A percentile compares a stretch with the other conserved stretches of the same genome.
These are phyloP conservation scores for Tricladium varicosporioides DNA, from an alignment of 2,329 filamentous ascomycete species.

Conservation along the genomic window DNA sequence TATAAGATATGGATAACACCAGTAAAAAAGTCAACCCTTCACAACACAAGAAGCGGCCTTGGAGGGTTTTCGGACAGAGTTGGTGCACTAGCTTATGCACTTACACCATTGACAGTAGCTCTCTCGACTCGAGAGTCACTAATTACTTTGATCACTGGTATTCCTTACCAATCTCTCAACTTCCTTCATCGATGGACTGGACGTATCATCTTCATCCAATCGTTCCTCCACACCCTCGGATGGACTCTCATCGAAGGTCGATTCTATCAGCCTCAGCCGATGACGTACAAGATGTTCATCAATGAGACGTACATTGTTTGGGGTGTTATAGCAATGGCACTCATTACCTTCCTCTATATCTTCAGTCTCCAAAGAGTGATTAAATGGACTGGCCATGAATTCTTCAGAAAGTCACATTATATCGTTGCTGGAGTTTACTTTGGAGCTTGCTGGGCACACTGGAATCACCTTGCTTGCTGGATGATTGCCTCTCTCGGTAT, in stretches of 20 bases:
- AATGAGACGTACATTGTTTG: conserved; percentile 68
- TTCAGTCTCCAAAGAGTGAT: conserved; percentile 60
- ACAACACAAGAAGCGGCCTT: conserved; percentile 64
- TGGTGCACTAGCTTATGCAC: conserved; percentile 69
- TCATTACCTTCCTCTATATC: conserved; percentile 60
- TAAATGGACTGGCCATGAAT: conserved; percentile 68
- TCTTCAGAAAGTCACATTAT: conserved; percentile 74
- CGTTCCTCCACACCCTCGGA: conserved; percentile 65
- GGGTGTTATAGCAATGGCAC: conserved; percentile 66
- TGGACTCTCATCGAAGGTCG: conserved; percentile 67
- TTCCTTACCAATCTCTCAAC: conserved; percentile 75
- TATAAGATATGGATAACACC: conserved; percentile 72
- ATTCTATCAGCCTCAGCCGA: conserved; percentile 71
- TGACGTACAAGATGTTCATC: conserved; percentile 55
- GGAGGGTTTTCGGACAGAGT: conserved; percentile 69
- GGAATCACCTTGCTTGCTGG: conserved; percentile 66
- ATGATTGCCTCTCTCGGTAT: conserved; percentile 64
- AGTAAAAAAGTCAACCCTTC: conserved; percentile 52
- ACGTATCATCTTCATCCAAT: conserved; percentile 69
- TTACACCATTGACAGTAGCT: conserved; percentile 68
- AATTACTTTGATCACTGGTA: conserved; percentile 66
- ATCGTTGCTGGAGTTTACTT: conserved; percentile 72
- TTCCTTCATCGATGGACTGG: conserved; percentile 77
- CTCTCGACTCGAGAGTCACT: conserved; percentile 69
- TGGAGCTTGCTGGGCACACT: conserved; percentile 74